Conservation (phyloP, 2,329 filamentous ascomycete species). For the Aspergillus intermedius region DNA sequence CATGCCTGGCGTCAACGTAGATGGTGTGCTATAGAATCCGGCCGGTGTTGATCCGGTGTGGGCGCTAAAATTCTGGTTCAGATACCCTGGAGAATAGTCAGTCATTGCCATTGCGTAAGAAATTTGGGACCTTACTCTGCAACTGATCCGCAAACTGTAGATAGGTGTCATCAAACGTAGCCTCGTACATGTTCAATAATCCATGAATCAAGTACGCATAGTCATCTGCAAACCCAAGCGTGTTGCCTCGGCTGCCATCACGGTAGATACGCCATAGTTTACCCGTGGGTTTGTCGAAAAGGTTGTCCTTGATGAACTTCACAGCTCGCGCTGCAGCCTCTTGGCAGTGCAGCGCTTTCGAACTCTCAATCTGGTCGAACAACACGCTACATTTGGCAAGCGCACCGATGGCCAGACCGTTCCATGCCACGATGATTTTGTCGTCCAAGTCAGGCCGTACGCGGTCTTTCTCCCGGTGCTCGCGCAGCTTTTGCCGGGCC, state of each 20-base stretch:
- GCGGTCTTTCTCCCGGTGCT: slow-evolving; percentile 66
- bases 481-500: slow-evolving; percentile 62
- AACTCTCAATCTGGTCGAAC: slow-evolving; percentile 55
- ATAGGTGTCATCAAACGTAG: slow-evolving; percentile 68
- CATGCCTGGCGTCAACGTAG: slow-evolving; percentile 54
- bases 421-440: slow-evolving; percentile 82
- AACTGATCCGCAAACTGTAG: slow-evolving; percentile 75
- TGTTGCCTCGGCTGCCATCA: slow-evolving; percentile 56
- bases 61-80: slow-evolving; percentile 75
- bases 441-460: slow-evolving; percentile 74
- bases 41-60: slow-evolving; percentile 32
- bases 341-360: slow-evolving; percentile 56
- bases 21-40: slow-evolving; percentile 38
- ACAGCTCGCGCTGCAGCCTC: slow-evolving; percentile 62
- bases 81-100: slow-evolving; percentile 48
- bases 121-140: slow-evolving; percentile 54
- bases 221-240: slow-evolving; percentile 80
- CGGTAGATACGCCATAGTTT: slow-evolving; percentile 70
- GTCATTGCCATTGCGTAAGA: neutral
- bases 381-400: slow-evolving; percentile 69
- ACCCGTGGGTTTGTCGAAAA: slow-evolving; percentile 61
- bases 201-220: slow-evolving; percentile 85
- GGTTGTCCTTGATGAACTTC: slow-evolving; percentile 62
- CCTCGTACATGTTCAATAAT: slow-evolving; percentile 75
- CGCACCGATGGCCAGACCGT: slow-evolving; percentile 78